Evolutionary conservation across 306 rosid species (phyloP).

Genomic region (Citrullus colocynthis): DNA sequence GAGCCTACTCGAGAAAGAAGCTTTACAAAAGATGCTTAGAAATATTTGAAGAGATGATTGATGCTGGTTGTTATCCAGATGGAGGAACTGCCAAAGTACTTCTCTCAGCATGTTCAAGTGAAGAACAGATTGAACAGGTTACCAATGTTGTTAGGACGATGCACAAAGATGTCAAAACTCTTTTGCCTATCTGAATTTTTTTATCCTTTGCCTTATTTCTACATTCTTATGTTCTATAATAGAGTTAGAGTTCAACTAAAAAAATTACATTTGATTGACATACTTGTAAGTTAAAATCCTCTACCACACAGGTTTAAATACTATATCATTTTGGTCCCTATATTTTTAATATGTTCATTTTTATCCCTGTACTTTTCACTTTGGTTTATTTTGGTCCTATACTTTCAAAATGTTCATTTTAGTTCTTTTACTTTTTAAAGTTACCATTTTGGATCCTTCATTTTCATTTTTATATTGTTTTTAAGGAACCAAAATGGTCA

Average conservation of each 20-base stretch:
- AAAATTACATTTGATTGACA: background rate
- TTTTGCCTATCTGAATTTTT: conserved; percentile 28
- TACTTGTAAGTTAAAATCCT: too few relatives aligned
- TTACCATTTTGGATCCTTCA: too few relatives aligned
- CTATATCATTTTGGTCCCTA: too few relatives aligned
- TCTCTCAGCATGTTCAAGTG: conserved; percentile 64
- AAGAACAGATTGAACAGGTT: conserved; percentile 68
- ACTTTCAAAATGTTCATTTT: too few relatives aligned
- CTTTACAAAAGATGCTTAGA: conserved; percentile 59
- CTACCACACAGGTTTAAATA: too few relatives aligned
- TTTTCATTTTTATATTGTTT: too few relatives aligned
- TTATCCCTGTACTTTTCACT: too few relatives aligned
- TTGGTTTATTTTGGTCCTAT: too few relatives aligned
- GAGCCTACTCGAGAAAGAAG: conserved; percentile 83
- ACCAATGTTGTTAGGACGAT: conserved; percentile 64
- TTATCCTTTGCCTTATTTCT: background rate
- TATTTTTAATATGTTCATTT: too few relatives aligned
- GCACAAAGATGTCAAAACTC: conserved; percentile 52
- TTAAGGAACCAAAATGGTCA: too few relatives aligned
- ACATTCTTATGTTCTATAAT: background rate
- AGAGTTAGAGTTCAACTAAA: background rate
- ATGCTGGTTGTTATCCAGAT: conserved; percentile 85
- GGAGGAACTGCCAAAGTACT: conserved; percentile 83
- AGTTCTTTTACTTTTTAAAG: too few relatives aligned
- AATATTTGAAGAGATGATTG: conserved; percentile 87